Base-by-base conservation (phyloP, 352 stramenopile species). In the Globisporangium solare region DNA sequence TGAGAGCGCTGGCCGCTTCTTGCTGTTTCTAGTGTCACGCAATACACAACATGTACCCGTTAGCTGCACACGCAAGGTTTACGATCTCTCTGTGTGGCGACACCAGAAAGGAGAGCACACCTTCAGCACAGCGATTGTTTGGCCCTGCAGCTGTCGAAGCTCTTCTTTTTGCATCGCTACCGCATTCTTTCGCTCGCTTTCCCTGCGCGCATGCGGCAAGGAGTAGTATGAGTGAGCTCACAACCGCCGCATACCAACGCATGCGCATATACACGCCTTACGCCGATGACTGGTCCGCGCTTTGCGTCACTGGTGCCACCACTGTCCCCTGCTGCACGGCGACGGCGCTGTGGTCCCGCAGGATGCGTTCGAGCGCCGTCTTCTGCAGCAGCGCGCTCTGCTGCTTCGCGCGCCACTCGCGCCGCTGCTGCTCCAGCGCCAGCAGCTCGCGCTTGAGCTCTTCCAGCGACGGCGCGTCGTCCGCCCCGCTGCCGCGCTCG, bases 91-190 rank as follows among this genome's bases (percentile, higher is more conserved):
- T 10, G 17, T n/a, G n/a, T n/a, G n/a, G n/a, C 12, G 6, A 18
- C 18, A 53, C 39, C 52, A 35, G 21, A 31, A 42, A 22, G 21
- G 31, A 32, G 49, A n/a, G 45, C 59, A 15, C n/a, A 83, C 74
- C 66, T 77, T 59, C 56, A 53, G 39, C 13, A 71, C 63, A 11
- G 53, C 50, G 15, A 59, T 35, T 8, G 69, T 66, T 56, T 63
- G 63, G 14, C 58, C 58, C 49, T 79, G 66, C 6, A 79, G 45
- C 46, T 68, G 53, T 40, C 61, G 67, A 1, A 83, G 50, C 57
- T 81, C 67, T 40, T 77, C 72, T n/a, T 71, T 78, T 24, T 62
- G 63, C 47, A 40, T 27, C 18, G 55, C 13, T 10, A 32, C 49
- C 13, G 15, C 6, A 15, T 41, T 48, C 32, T 55, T 27, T 2